Percentiles rank a stretch among this genome's conserved stretches.
These are phyloP conservation scores for Nakazawaea wyomingensis DNA, from an alignment of 805 yeast species.

Conservation along the genomic window DNA sequence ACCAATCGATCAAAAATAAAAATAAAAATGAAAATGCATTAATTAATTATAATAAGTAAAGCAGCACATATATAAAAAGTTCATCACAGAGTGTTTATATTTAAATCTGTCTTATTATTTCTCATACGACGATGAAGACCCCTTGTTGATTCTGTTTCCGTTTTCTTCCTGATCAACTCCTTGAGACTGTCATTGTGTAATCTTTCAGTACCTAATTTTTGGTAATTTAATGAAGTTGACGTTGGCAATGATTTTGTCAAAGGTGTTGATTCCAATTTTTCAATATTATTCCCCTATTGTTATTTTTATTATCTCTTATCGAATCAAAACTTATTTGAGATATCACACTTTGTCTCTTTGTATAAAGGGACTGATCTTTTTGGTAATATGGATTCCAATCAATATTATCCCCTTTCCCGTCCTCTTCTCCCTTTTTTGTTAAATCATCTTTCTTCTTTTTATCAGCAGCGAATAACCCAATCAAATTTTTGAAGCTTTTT, in stretches of 20 bases:
- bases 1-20: background rate
- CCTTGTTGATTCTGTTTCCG: background rate
- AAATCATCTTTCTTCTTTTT: too few relatives aligned
- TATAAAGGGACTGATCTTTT: background rate
- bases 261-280: too few relatives aligned
- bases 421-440: background rate
- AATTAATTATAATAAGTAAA: too few relatives aligned
- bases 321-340: background rate
- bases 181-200: background rate
- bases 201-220: background rate
- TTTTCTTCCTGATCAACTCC: background rate
- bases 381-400: slow-evolving; percentile 4
- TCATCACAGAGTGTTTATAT: background rate
- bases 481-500: background rate
- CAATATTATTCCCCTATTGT: too few relatives aligned
- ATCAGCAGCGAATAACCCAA: background rate
- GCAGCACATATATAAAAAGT: too few relatives aligned
- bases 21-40: too few relatives aligned
- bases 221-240: background rate
- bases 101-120: too few relatives aligned
- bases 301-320: background rate
- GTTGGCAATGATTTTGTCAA: too few relatives aligned
- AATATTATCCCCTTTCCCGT: background rate
- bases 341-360: background rate
- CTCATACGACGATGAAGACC: too few relatives aligned